Conservation (phyloP, 257 asterid genomes). For the Solanum dulcamara region DNA sequence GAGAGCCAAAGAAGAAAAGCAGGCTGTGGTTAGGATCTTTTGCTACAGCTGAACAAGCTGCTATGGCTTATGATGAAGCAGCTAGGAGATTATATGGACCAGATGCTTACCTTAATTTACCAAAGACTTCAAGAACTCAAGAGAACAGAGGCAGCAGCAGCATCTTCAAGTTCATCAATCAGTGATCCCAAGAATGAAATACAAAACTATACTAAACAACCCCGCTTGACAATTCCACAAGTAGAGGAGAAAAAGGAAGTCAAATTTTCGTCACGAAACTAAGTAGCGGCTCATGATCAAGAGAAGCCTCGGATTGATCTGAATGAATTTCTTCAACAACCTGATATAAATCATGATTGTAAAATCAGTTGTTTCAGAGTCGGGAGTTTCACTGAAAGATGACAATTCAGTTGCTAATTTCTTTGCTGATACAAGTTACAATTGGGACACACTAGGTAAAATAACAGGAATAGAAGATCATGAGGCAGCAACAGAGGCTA, state of each 20-base stretch:
- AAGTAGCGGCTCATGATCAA: constrained; percentile 7
- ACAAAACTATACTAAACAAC: constrained; percentile 16
- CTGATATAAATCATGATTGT: constrained; percentile 7
- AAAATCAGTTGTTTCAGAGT: constrained; percentile 10
- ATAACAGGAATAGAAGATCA: constrained; percentile 43
- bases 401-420: constrained; percentile 11
- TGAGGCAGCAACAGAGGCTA: constrained; percentile 16
- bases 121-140: constrained; percentile 79
- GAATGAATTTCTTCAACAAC: constrained; percentile 62
- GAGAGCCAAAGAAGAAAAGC: constrained; percentile 79
- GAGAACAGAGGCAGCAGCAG: constrained; percentile 23
- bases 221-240: constrained; percentile 3
- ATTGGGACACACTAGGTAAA: constrained; percentile 56
- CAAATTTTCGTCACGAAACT: constrained; percentile 15
- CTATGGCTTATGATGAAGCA: constrained; percentile 92
- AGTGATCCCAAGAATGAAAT: constrained; percentile 27
- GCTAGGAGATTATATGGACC: constrained; percentile 83
- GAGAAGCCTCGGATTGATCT: constrained; percentile 88
- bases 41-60: constrained; percentile 87
- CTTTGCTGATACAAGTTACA: constrained; percentile 34
- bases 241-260: constrained; percentile 16
- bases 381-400: constrained; percentile 16
- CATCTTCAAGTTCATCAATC: constrained; percentile 39
- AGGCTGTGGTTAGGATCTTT: constrained; percentile 92
- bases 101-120: constrained; percentile 79